These are phyloP conservation scores for Zygoascus hellenicus DNA, from an alignment of 1,139 yeast genomes.

Conservation along the genomic window DNA sequence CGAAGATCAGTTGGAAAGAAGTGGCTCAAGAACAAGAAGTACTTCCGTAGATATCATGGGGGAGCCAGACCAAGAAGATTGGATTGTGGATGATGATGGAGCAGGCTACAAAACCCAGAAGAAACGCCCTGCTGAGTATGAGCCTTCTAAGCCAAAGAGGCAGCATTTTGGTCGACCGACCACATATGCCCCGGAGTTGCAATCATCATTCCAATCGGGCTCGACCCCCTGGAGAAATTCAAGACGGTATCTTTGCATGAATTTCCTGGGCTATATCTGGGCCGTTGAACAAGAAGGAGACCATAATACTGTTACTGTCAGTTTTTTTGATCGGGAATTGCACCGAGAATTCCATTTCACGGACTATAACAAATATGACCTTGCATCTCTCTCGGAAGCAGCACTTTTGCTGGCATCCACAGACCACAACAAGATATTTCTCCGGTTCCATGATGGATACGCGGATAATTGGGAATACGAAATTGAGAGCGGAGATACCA, in stretches of 20 bases:
- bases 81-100: slow-evolving; percentile 54
- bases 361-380: slow-evolving; percentile 63
- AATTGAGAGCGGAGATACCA: slow-evolving; percentile 40
- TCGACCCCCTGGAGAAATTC: slow-evolving; percentile 73
- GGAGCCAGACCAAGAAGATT: slow-evolving; percentile 33
- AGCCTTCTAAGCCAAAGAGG: slow-evolving; percentile 2
- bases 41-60: slow-evolving; percentile 27
- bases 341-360: slow-evolving; percentile 83
- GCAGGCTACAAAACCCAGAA: slow-evolving; percentile 38
- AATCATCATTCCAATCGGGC: slow-evolving; percentile 61
- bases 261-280: slow-evolving; percentile 78
- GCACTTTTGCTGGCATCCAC: slow-evolving; percentile 58
- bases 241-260: slow-evolving; percentile 77
- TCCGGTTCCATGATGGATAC: slow-evolving; percentile 33
- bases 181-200: slow-evolving; percentile 3
- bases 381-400: slow-evolving; percentile 63
- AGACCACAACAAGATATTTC: slow-evolving; percentile 24
- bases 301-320: slow-evolving; percentile 70
- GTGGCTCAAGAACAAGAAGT: slow-evolving; percentile 12
- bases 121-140: slow-evolving; percentile 4
- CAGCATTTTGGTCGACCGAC: slow-evolving; percentile 1
- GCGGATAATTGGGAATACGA: slow-evolving; percentile 38
- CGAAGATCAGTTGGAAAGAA: slow-evolving; percentile 24
- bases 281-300: slow-evolving; percentile 55
- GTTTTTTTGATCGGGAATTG: slow-evolving; percentile 77